Percentiles rank a stretch among this genome's conserved stretches.
These are phyloP conservation scores for Kwoniella dendrophila DNA, from an alignment of 768 basidiomycete species.

Conservation along the genomic window DNA sequence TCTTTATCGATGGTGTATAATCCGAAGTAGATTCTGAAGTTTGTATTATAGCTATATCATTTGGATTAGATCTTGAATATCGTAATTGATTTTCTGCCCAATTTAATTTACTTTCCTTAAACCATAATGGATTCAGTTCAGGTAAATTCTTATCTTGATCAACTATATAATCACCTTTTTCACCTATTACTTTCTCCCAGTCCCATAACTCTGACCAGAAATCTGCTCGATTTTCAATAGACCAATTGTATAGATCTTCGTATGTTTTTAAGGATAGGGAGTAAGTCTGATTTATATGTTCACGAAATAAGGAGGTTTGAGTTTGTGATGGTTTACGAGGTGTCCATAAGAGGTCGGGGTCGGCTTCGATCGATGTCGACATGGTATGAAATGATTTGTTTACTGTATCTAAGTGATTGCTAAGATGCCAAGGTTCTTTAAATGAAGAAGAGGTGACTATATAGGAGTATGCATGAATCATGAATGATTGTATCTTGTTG, in stretches of 20 bases:
- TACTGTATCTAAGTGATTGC: too few relatives aligned
- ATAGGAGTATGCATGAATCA: too few relatives aligned
- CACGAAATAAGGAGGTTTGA: conserved; percentile 40
- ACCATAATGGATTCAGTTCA: conserved; percentile 71
- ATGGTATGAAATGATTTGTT: background rate
- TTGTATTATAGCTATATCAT: conserved; percentile 70
- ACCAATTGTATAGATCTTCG: conserved; percentile 70
- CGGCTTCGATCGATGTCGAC: background rate
- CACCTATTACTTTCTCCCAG: conserved; percentile 64
- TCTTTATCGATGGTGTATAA: conserved; percentile 56
- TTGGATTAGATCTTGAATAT: conserved; percentile 33
- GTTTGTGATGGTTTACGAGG: conserved; percentile 31
- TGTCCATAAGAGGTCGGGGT: conserved; percentile 30
- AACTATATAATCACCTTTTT: conserved; percentile 60
- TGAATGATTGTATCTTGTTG: too few relatives aligned
- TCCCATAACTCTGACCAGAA: conserved; percentile 82
- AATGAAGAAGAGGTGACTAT: too few relatives aligned
- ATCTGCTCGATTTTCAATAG: conserved; percentile 62
- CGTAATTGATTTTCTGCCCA: conserved; percentile 80
- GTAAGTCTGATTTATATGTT: conserved; percentile 61
- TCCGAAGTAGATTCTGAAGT: conserved; percentile 67
- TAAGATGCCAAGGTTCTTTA: too few relatives aligned
- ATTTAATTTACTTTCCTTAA: conserved; percentile 67
- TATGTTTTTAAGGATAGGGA: conserved; percentile 62
- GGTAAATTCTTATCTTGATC: conserved; percentile 63